These are phyloP conservation scores for Cunninghamia lanceolata DNA, from an alignment of 75 land plant species.

Conservation along the genomic window DNA sequence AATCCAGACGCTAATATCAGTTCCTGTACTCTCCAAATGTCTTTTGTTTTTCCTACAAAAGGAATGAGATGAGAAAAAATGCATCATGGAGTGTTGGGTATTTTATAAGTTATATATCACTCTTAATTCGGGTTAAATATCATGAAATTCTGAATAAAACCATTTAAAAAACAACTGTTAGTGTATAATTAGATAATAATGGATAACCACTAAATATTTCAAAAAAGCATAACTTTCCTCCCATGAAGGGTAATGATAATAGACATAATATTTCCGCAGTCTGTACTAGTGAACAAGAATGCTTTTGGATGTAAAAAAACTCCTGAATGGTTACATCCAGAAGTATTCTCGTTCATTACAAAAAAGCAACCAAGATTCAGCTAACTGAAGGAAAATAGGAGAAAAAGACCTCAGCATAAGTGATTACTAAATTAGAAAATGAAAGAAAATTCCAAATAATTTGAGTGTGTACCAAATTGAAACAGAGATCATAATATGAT, in stretches of 20 bases:
- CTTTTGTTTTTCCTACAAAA: conserved; percentile 38
- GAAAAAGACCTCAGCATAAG: neutral
- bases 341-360: neutral
- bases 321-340: too few species aligned
- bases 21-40: conserved; percentile 46
- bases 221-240: too few species aligned
- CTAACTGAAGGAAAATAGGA: neutral
- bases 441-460: neutral
- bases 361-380: neutral
- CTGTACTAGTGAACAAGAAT: too few species aligned
- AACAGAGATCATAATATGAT: neutral
- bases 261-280: too few species aligned
- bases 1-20: conserved; percentile 33
- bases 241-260: too few species aligned
- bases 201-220: neutral
- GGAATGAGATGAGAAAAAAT: neutral
- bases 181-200: neutral
- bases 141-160: neutral
- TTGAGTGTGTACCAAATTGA: neutral
- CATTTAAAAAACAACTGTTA: neutral
- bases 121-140: neutral
- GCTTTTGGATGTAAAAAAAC: too few species aligned
- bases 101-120: neutral
- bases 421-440: neutral
- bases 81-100: neutral